A percentile compares a stretch with the other conserved stretches of the same genome.
Evolutionary conservation across 345 rosid species (phyloP).

Genomic region (Euphorbia peplus): DNA sequence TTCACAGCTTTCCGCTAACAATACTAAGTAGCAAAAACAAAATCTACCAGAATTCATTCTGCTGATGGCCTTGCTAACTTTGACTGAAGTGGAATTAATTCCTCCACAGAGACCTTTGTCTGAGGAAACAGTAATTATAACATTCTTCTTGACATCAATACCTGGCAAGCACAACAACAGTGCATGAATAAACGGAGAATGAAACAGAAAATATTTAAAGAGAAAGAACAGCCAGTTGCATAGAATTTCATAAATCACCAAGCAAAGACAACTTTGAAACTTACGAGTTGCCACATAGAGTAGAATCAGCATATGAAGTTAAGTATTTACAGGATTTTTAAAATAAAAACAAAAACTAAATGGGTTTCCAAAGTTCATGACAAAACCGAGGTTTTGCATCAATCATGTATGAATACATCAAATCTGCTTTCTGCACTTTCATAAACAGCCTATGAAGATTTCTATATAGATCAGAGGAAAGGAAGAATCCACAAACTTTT

Average conservation of each 20-base stretch:
- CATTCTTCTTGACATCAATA: conserved; percentile 90
- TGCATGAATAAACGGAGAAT: not conserved
- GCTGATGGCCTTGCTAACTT: conserved; percentile 67
- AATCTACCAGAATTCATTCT: conserved; percentile 66
- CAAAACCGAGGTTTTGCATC: not conserved
- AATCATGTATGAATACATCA: not conserved
- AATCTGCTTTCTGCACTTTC: not conserved
- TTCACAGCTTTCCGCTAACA: not conserved
- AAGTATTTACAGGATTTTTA: not conserved
- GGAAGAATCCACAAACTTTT: not conserved
- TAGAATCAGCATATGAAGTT: not conserved
- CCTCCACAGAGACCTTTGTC: conserved; percentile 99
- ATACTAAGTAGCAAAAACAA: not conserved
- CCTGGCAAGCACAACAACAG: conserved; percentile 37
- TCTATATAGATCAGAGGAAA: not conserved
- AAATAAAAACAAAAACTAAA: not conserved
- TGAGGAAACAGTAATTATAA: conserved; percentile 81
- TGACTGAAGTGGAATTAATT: conserved; percentile 89
- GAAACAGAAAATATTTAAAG: not conserved
- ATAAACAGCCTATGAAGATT: not conserved
- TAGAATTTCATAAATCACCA: not conserved
- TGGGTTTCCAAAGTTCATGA: not conserved
- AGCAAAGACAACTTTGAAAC: not conserved
- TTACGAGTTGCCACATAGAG: not conserved
- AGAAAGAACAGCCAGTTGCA: not conserved